A percentile compares a stretch with the other conserved stretches of the same genome.
Conservation (phyloP, 305 asterid genomes). For the Fraxinus nigra region DNA sequence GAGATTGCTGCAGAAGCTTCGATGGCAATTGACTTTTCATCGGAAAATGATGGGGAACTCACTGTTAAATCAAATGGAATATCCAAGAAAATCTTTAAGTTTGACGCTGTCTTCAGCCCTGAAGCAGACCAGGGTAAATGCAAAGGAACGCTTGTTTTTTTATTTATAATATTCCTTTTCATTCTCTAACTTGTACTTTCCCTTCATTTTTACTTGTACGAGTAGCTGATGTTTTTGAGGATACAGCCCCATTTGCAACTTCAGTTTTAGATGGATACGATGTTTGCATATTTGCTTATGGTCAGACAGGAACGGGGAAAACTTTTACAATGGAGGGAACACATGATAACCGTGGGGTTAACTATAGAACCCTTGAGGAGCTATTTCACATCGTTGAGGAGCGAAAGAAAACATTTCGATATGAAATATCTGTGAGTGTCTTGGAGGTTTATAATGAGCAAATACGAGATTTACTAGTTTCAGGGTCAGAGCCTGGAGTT, state of each 20-base stretch:
- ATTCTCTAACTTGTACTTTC: constrained; percentile 4
- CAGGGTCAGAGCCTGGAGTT: constrained; percentile 55
- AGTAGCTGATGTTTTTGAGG: constrained; percentile 84
- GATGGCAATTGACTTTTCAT: constrained; percentile 71
- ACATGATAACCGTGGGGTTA: constrained; percentile 84
- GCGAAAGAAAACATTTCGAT: constrained; percentile 57
- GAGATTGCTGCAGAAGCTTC: constrained; percentile 70
- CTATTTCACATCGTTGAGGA: constrained; percentile 76
- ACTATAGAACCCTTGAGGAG: constrained; percentile 81
- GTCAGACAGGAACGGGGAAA: constrained; percentile 97
- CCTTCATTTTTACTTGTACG: constrained; percentile 20
- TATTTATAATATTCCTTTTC: neutral
- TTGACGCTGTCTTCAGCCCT: constrained; percentile 81
- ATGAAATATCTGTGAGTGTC: constrained; percentile 81
- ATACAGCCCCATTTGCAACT: constrained; percentile 79
- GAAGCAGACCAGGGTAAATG: constrained; percentile 72
- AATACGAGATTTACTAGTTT: constrained; percentile 68
- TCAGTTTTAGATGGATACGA: constrained; percentile 94
- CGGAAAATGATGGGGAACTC: constrained; percentile 81
- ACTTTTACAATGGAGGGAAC: constrained; percentile 99
- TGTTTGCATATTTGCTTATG: constrained; percentile 91
- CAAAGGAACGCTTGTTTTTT: neutral
- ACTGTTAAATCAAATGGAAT: constrained; percentile 65
- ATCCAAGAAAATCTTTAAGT: constrained; percentile 62
- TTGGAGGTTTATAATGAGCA: constrained; percentile 96